These are phyloP conservation scores for Picea abies DNA, from an alignment of 83 land plant genomes.

Conservation along the genomic window DNA sequence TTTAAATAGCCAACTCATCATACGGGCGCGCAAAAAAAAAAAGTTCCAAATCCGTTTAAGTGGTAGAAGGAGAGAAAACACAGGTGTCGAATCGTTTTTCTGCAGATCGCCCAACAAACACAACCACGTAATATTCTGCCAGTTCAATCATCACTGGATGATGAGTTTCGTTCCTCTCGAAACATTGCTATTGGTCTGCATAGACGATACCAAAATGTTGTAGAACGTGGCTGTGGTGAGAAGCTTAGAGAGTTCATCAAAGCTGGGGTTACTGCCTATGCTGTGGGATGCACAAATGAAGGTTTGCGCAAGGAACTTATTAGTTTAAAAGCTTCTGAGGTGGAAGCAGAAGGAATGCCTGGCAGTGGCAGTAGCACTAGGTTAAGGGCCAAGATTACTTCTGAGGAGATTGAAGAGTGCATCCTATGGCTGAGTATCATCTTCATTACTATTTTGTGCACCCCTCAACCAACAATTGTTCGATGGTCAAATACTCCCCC, in stretches of 20 bases:
- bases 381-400: slow-evolving; percentile 57
- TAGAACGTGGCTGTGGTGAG: slow-evolving; percentile 82
- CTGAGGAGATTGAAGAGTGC: slow-evolving; percentile 85
- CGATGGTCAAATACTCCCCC: slow-evolving; percentile 85
- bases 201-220: slow-evolving; percentile 69
- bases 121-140: not conserved
- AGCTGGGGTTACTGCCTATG: slow-evolving; percentile 95
- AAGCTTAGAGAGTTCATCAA: slow-evolving; percentile 78
- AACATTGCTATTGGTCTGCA: slow-evolving; percentile 81
- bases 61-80: too few relatives aligned
- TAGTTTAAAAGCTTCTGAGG: slow-evolving; percentile 48
- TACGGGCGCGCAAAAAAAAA: too few relatives aligned
- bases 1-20: too few relatives aligned
- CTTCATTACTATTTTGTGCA: slow-evolving; percentile 85
- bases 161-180: slow-evolving; percentile 86
- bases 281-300: slow-evolving; percentile 91
- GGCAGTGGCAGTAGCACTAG: slow-evolving; percentile 53
- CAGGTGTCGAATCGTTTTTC: too few relatives aligned
- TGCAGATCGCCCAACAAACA: too few relatives aligned
- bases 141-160: slow-evolving; percentile 51
- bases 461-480: slow-evolving; percentile 88
- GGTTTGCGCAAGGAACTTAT: slow-evolving; percentile 77
- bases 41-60: too few relatives aligned
- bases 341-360: slow-evolving; percentile 50
- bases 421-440: slow-evolving; percentile 83